phyloP scores from a whole-genome alignment of 352 stramenopile species.

The Pythium chondricola region DNA sequence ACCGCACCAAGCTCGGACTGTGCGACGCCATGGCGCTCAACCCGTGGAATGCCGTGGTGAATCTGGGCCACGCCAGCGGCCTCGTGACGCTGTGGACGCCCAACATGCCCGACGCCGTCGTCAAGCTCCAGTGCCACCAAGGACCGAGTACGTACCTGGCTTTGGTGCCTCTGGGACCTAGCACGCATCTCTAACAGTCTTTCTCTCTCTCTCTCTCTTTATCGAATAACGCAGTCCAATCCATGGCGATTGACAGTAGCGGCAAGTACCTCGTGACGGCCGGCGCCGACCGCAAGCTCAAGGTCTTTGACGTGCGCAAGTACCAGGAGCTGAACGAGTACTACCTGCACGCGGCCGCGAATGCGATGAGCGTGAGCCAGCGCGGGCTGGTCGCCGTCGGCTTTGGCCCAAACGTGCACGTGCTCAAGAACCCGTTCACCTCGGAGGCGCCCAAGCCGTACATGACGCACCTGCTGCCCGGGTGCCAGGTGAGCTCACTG shows the following conservation, averaged over 20 bases:
- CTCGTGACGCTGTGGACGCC: constrained; percentile 98
- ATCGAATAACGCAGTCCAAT: constrained; percentile 47
- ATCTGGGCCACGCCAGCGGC: constrained; percentile 95
- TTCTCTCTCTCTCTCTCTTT: neutral
- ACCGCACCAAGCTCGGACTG: constrained; percentile 90
- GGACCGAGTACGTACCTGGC: constrained; percentile 79
- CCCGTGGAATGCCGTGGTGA: constrained; percentile 94
- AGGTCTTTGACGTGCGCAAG: constrained; percentile 97
- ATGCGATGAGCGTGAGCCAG: constrained; percentile 94
- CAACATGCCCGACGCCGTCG: constrained; percentile 89
- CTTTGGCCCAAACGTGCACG: constrained; percentile 87
- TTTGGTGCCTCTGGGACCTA: neutral
- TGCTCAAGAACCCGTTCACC: constrained; percentile 90
- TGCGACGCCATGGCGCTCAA: constrained; percentile 94
- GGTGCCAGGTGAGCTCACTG: constrained; percentile 80
- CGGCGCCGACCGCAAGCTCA: constrained; percentile 92
- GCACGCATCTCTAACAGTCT: neutral
- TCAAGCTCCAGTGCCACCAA: constrained; percentile 97
- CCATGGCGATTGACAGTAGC: constrained; percentile 89
- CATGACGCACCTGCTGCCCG: constrained; percentile 87
- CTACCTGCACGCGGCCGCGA: constrained; percentile 81
- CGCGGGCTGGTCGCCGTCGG: constrained; percentile 92
- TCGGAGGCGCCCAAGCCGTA: constrained; percentile 77
- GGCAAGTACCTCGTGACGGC: constrained; percentile 96
- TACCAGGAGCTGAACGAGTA: constrained; percentile 95